Base-by-base conservation (phyloP, 1,284 basidiomycete genomes). In the Ceratobasidium sp. region DNA sequence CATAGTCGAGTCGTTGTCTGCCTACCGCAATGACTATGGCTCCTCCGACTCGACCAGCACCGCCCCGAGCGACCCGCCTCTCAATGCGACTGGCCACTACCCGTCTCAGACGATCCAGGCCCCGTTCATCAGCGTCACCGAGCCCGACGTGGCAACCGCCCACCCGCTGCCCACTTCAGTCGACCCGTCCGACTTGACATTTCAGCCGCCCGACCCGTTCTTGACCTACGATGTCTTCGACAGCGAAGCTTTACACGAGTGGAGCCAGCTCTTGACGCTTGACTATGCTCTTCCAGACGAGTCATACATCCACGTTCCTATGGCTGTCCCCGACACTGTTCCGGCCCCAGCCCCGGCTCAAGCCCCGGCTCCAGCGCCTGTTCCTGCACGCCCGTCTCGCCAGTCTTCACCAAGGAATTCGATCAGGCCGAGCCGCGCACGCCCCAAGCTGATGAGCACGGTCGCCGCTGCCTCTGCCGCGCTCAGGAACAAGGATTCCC, bases 111-210 rank as follows among this genome's bases (percentile, higher is more conserved):
- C 31, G 11, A 58, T 4, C 11, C 54, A 58, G 54, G 2, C 31
- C 7, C 54, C 54, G 54, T 29, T 34, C 54, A 58, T 58, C 54
- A 58, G 31, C 54, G 31, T 58, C 54, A 58, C 9, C 54, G 16
- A 5, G 2, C 27, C 54, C 54, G 54, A 58, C 54, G 29, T 29
- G 54, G 54, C 2, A 34, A 58, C 34, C 29, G 31, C 11, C 2
- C 54, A 34, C 29, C 11, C 4, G 31, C 31, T 31, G 9, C 4
- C 16, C 27, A 2, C 29, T 16, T 14, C 31, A 58, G 6, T 58
- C 31, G 54, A 58, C 54, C 54, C 54, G 29, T 2, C 6, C 19
- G 7, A 14, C n/a, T n/a, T n/a, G 54, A 14, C 34, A 14, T 37
- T 9, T 58, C 31, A 8, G 19, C 11, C 5, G 27, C 1, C 4